A percentile compares a stretch with the other conserved stretches of the same genome.
Conservation (phyloP, 106 monocot species). For the Allium sativum region DNA sequence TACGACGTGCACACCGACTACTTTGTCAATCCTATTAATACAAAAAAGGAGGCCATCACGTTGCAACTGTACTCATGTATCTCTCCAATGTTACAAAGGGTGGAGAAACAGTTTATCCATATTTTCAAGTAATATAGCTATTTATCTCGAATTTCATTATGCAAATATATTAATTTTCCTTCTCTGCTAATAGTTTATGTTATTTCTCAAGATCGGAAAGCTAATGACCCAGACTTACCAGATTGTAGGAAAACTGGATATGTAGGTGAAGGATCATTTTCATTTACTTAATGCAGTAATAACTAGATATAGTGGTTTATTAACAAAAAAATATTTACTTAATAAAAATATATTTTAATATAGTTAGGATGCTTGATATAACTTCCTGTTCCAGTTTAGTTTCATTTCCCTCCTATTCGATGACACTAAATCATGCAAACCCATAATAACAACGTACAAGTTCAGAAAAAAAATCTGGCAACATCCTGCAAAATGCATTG, state of each 20-base stretch:
- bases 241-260: conserved; percentile 68
- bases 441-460: too few species aligned
- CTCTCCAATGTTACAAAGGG: conserved; percentile 70
- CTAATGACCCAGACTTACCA: conserved; percentile 69
- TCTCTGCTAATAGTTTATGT: background rate
- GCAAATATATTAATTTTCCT: background rate
- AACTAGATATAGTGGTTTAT: too few species aligned
- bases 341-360: too few species aligned
- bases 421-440: too few species aligned
- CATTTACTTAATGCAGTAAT: too few species aligned
- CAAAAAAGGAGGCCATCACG: conserved; percentile 57
- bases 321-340: too few species aligned
- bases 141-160: background rate
- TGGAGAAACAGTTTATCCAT: conserved; percentile 82
- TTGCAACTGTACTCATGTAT: conserved; percentile 95
- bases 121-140: conserved; percentile 43
- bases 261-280: too few species aligned
- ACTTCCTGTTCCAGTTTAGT: too few species aligned
- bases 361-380: too few species aligned
- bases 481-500: too few species aligned
- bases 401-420: too few species aligned
- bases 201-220: conserved; percentile 43
- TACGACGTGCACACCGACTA: conserved; percentile 87
- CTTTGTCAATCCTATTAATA: conserved; percentile 61
- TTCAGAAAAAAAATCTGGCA: too few species aligned